Base-by-base conservation (phyloP, 208 protist species). In the Phytomonas francai region DNA sequence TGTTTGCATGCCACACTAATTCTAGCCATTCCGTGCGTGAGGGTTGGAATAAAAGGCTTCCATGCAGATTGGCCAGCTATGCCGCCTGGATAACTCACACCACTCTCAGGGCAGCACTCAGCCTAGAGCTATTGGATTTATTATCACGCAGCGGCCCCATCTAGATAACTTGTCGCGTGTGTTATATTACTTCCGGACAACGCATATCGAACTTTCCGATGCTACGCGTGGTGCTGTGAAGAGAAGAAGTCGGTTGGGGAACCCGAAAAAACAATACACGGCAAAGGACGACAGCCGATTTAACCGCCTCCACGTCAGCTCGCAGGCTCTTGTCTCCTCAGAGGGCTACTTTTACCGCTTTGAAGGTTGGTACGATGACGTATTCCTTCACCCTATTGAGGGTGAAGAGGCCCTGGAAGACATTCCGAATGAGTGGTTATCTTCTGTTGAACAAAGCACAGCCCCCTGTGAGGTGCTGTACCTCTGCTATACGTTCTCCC, bases 291-390 rank as follows among this genome's bases (percentile, higher is more conserved):
- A 63, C 45, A 25, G 45, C 59, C 32, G 73, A 45, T 56, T 64
- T 58, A 78, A 72, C 42, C 68, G 74, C 63, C 51, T 79, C 32
- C 73, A 75, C n/a, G 66, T 70, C 54, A n/a, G 28, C 12, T 5
- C 60, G 58, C 67, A 75, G 34, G 61, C 64, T 27, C 72, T 87
- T 30, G 72, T 72, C 11, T 91, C 85, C 5, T 59, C 62, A 16
- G 68, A 78, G 30, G 85, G 85, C 29, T 91, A 89, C 68, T 71
- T 73, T 68, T 91, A 91, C 73, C 72, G 74, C 62, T 84, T 77
- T 60, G 81, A 87, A 42, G 85, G 85, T 58, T 91, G 85, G 83
- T 91, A 91, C 77, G 83, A 91, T 8, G 72, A 36, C 22, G 19
- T 16, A 59, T 16, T 33, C 62, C 36, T 70, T 30, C 33, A 27